These are phyloP conservation scores for Fusarium ramigenum DNA, from an alignment of 2,329 filamentous ascomycete species.

Conservation along the genomic window DNA sequence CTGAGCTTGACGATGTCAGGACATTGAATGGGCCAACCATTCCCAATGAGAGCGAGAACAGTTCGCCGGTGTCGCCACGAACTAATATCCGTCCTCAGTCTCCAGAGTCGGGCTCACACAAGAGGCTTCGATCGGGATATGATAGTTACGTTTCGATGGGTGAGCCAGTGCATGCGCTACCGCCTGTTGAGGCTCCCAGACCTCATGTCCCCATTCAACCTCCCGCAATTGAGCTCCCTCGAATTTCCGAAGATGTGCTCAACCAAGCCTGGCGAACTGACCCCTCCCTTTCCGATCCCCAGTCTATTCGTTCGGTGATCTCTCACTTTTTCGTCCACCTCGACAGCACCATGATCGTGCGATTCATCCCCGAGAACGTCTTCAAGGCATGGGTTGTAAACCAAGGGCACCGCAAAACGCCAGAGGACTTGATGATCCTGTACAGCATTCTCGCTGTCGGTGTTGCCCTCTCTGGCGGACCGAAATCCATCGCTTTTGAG, in stretches of 20 bases:
- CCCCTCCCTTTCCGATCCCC: slow-evolving; percentile 56
- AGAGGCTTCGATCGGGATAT: slow-evolving; percentile 60
- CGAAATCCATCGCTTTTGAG: slow-evolving; percentile 50
- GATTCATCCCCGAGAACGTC: slow-evolving; percentile 53
- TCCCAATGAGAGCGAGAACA: slow-evolving; percentile 55
- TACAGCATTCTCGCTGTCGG: slow-evolving; percentile 56
- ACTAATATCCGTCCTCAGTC: slow-evolving; percentile 47
- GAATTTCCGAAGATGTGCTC: slow-evolving; percentile 60
- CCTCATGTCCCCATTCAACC: slow-evolving; percentile 51
- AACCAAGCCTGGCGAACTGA: slow-evolving; percentile 61
- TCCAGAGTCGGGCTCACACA: slow-evolving; percentile 52
- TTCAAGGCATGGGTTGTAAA: slow-evolving; percentile 52
- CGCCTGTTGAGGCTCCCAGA: slow-evolving; percentile 50
- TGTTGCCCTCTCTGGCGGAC: slow-evolving; percentile 51
- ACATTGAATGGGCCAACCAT: slow-evolving; percentile 48
- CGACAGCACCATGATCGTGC: slow-evolving; percentile 54
- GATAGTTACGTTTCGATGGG: slow-evolving; percentile 54
- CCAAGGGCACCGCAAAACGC: slow-evolving; percentile 49
- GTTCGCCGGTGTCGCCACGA: slow-evolving; percentile 60
- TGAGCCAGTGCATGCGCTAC: slow-evolving; percentile 46
- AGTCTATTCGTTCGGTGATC: slow-evolving; percentile 51
- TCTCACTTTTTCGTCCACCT: slow-evolving; percentile 55
- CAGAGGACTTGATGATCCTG: slow-evolving; percentile 57
- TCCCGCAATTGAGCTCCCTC: slow-evolving; percentile 53
- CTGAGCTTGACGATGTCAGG: slow-evolving; percentile 59